Percentiles rank a stretch among this genome's conserved stretches.
These are phyloP conservation scores for Leucocoprinus birnbaumii DNA, from an alignment of 768 basidiomycete genomes.

Conservation along the genomic window DNA sequence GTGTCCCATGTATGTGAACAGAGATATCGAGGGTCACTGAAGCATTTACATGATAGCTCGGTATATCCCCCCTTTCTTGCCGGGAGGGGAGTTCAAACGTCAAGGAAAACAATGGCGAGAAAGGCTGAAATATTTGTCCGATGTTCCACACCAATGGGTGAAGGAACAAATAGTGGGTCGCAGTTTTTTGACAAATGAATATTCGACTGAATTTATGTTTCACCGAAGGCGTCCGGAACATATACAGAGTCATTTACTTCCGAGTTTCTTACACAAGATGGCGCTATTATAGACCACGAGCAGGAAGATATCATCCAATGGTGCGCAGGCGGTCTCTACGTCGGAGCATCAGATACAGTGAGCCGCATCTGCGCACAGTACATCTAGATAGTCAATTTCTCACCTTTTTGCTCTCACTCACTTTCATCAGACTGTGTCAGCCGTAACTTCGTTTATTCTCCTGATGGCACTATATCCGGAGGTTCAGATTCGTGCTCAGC, in stretches of 20 bases:
- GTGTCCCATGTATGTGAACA: slow-evolving; percentile 10
- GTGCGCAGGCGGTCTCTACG: slow-evolving; percentile 47
- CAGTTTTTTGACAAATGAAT: neutral
- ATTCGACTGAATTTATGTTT: neutral
- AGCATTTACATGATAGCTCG: slow-evolving; percentile 31
- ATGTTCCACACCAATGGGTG: slow-evolving; percentile 40
- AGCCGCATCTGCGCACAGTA: slow-evolving; percentile 1
- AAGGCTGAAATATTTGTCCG: slow-evolving; percentile 32
- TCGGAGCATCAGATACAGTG: slow-evolving; percentile 44
- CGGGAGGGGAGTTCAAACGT: slow-evolving; percentile 45
- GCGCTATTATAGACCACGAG: slow-evolving; percentile 20
- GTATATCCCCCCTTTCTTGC: slow-evolving; percentile 47
- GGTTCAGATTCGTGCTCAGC: slow-evolving; percentile 35
- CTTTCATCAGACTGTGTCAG: slow-evolving; percentile 42
- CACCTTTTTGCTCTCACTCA: too few species aligned
- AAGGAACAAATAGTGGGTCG: slow-evolving; percentile 38
- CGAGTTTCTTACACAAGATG: slow-evolving; percentile 28
- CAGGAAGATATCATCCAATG: slow-evolving; percentile 47
- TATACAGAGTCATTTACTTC: slow-evolving; percentile 44
- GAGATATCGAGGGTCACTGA: neutral
- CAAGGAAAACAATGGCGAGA: slow-evolving; percentile 39
- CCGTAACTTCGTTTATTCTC: slow-evolving; percentile 42
- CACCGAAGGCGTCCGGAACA: slow-evolving; percentile 25
- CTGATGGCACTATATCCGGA: slow-evolving; percentile 46
- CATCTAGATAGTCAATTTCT: too few species aligned